Percentiles rank a stretch among this genome's conserved stretches.
Evolutionary conservation across 176 grass and related monocot species (phyloP).

Genomic region (Saccharum officinarum): DNA sequence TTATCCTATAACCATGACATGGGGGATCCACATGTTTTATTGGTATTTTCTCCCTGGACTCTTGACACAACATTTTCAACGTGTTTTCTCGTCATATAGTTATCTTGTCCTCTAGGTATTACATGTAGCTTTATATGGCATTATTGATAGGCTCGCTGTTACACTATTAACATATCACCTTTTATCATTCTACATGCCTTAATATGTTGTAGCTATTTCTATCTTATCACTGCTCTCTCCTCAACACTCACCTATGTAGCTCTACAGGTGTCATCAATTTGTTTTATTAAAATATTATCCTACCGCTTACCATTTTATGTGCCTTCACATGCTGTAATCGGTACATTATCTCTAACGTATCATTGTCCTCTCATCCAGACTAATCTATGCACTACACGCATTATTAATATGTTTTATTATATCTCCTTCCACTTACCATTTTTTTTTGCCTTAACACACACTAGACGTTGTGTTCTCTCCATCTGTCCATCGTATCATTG

Average conservation of each 20-base stretch:
- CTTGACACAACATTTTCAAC: no score
- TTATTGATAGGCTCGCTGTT: no score
- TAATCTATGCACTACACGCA: not conserved
- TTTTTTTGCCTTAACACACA: not conserved
- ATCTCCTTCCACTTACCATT: not conserved
- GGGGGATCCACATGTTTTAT: no score
- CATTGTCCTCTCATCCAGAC: not conserved
- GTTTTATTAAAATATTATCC: not conserved
- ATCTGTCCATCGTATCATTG: not conserved
- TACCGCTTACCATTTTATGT: not conserved
- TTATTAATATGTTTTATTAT: not conserved
- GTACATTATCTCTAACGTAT: not conserved
- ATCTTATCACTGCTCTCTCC: not conserved
- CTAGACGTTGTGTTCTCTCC: not conserved
- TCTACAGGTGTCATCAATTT: not conserved
- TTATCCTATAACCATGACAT: no score
- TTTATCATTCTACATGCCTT: not conserved
- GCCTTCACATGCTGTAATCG: not conserved
- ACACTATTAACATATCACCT: no score
- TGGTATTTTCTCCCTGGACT: no score
- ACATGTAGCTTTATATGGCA: no score
- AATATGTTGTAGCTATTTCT: not conserved
- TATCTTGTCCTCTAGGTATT: no score
- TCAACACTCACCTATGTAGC: not conserved
- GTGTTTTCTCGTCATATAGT: no score